Evolutionary conservation across 2,329 filamentous ascomycete species (phyloP).

Genomic region (Didymosphaeria variabile): DNA sequence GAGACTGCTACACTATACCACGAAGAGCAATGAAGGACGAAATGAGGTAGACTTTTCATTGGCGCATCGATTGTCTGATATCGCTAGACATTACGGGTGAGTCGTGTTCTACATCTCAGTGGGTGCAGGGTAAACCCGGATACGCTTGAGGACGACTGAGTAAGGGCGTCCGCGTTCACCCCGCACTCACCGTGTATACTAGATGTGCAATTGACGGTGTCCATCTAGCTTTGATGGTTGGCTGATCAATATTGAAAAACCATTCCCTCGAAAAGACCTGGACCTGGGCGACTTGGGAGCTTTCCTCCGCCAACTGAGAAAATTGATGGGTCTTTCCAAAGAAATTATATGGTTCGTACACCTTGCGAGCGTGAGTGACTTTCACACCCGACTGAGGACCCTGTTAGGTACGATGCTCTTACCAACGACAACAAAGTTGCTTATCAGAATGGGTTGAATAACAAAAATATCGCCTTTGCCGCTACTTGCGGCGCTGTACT

Average conservation of each 20-base stretch:
- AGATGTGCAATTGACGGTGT: neutral
- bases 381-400: neutral
- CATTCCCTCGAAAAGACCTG: constrained; percentile 49
- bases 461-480: constrained; percentile 51
- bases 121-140: too few species aligned
- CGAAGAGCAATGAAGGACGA: constrained; percentile 14
- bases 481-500: constrained; percentile 51
- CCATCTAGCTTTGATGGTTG: constrained; percentile 55
- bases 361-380: neutral
- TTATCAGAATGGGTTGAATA: constrained; percentile 57
- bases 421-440: constrained; percentile 53
- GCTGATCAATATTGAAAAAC: constrained; percentile 58
- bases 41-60: constrained; percentile 40
- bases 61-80: constrained; percentile 49
- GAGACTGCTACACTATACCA: constrained; percentile 33
- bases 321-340: constrained; percentile 36
- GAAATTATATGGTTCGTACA: constrained; percentile 52
- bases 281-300: constrained; percentile 37
- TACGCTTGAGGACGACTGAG: too few species aligned
- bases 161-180: too few species aligned
- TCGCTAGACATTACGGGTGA: constrained; percentile 51
- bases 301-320: constrained; percentile 52
- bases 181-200: too few species aligned
- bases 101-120: neutral
- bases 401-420: constrained; percentile 56